Evolutionary conservation across 768 basidiomycete species (phyloP).

Genomic region (Mycena amicta): DNA sequence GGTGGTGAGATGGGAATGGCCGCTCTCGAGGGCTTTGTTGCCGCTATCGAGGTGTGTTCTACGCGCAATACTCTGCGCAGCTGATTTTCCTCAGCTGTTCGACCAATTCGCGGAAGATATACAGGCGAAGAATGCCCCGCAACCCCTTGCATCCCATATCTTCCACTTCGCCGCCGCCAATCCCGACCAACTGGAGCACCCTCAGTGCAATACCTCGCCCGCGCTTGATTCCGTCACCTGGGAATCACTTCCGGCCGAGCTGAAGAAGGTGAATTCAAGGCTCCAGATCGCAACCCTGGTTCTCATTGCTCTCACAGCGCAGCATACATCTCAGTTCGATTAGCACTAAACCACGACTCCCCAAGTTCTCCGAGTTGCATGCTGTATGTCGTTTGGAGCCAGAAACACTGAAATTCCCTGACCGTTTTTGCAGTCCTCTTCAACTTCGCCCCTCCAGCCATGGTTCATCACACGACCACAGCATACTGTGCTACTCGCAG

Average conservation of each 20-base stretch:
- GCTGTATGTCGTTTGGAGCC: conserved; percentile 42
- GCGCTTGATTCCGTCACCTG: conserved; percentile 56
- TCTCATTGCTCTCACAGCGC: conserved; percentile 40
- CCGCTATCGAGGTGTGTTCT: conserved; percentile 61
- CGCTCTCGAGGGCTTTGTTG: conserved; percentile 70
- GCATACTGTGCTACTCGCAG: conserved; percentile 50
- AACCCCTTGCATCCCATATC: conserved; percentile 45
- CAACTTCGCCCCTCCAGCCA: conserved; percentile 40
- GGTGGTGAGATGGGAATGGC: conserved; percentile 60
- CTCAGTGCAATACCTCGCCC: conserved; percentile 53
- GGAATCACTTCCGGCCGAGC: conserved; percentile 61
- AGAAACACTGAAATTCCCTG: too few relatives aligned
- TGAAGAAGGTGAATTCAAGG: conserved; percentile 53
- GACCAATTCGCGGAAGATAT: conserved; percentile 25
- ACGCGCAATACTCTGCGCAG: not conserved
- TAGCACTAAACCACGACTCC: conserved; percentile 43
- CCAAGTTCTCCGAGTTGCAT: conserved; percentile 54
- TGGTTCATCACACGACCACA: conserved; percentile 59
- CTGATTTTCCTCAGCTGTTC: conserved; percentile 36
- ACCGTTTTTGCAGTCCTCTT: conserved; percentile 34
- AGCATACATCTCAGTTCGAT: conserved; percentile 61
- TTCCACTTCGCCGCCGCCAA: conserved; percentile 62
- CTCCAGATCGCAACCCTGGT: not conserved
- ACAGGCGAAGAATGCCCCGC: conserved; percentile 24
- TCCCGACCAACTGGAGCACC: conserved; percentile 57